Percentiles rank a stretch among this genome's conserved stretches.
phyloP scores from a whole-genome alignment of 1,284 basidiomycete genomes.

The Melampsora larici-populina region DNA sequence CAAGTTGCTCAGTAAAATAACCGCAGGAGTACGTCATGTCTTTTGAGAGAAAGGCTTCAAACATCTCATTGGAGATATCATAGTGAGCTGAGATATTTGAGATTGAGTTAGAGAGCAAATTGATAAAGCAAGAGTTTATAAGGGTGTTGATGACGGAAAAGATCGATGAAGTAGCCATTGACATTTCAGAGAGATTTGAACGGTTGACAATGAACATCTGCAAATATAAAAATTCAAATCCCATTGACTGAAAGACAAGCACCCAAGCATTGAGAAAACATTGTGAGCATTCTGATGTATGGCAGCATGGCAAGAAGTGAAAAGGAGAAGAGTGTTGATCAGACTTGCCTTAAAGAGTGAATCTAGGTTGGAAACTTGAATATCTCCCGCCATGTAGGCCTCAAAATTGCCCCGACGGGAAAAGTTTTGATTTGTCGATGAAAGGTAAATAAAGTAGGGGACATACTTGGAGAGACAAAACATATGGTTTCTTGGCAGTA shows the following conservation, averaged over 20 bases:
- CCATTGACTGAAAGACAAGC: too few relatives aligned
- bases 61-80: constrained; percentile 64
- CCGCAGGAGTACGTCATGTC: constrained; percentile 83
- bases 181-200: constrained; percentile 65
- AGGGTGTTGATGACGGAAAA: constrained; percentile 59
- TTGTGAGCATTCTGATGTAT: too few relatives aligned
- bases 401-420: too few relatives aligned
- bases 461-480: too few relatives aligned
- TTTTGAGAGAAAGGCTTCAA: constrained; percentile 66
- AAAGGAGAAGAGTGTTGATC: too few relatives aligned
- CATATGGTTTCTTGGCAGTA: too few relatives aligned
- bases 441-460: too few relatives aligned
- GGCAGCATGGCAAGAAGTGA: too few relatives aligned
- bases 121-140: constrained; percentile 75
- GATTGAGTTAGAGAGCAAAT: constrained; percentile 70
- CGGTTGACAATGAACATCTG: constrained; percentile 80
- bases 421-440: too few relatives aligned
- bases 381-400: constrained; percentile 78
- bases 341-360: constrained; percentile 74
- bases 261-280: too few relatives aligned
- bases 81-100: constrained; percentile 83
- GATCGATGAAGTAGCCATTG: constrained; percentile 59
- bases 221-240: too few relatives aligned
- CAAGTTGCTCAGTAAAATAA: constrained; percentile 58
- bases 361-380: constrained; percentile 68